Base-by-base conservation (phyloP, 331 rosid species). In the Erythrophleum ivorense region DNA sequence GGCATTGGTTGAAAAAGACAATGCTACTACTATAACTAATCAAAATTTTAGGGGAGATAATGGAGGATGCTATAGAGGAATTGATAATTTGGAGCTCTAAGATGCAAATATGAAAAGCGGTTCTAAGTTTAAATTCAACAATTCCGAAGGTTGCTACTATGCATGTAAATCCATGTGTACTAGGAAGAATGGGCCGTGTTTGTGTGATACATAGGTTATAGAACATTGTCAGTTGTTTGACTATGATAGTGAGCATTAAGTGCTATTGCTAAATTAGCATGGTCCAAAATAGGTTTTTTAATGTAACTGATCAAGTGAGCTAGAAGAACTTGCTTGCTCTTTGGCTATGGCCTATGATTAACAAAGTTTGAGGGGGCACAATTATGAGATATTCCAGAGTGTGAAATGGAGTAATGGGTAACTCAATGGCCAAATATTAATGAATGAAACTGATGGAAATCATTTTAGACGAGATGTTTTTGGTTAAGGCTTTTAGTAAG, bases 91-190 rank as follows among this genome's bases (percentile, higher is more conserved):
- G 88, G 99, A 95, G 88, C 90, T 91, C 9, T 95, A 98, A 98
- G 99, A 98, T 53, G 70, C 86, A 2, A 85, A 97, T 43, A 98
- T 95, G 82, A 95, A 95, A 82, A 93, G 98, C 98, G 99, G 99
- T 66, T 90, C 98, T 14, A 94, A 90, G 24, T 93, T 95, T 66
- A 95, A 93, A 74, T 89, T 92, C 87, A 91, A 89, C 78, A 86
- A 78, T 72, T 88, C 99, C 0, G 87, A 87, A 84, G 88, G 53
- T 19, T 95, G 99, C 81, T 95, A 98, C 70, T 79, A 86, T 75
- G 97, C 98, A 6, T 95, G 99, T 85, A 93, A 93, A 81, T 76
- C 90, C 24, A 91, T 95, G 97, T 95, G 99, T 63, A 88, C 88
- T 54, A 94, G 94, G 55, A 90, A 84, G 9, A 94, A 89, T 84